These are phyloP conservation scores for Phytophthora pini DNA, from an alignment of 352 stramenopile species.

Conservation along the genomic window DNA sequence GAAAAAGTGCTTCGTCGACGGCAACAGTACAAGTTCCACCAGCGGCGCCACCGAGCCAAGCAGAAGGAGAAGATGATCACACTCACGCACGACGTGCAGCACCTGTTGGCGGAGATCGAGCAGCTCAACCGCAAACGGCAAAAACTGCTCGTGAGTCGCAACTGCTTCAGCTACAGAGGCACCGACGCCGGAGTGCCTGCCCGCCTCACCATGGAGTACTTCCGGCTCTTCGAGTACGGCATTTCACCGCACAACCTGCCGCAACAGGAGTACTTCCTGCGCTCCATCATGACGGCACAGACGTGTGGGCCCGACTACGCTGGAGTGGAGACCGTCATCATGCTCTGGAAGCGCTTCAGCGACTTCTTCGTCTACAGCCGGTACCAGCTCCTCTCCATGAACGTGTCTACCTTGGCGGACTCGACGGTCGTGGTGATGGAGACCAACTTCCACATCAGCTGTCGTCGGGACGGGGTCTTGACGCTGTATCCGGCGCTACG, in stretches of 20 bases:
- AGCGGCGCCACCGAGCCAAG: conserved; percentile 71
- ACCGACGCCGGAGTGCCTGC: conserved; percentile 37
- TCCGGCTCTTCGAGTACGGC: conserved; percentile 60
- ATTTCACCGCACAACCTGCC: conserved; percentile 25
- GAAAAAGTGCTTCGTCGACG: conserved; percentile 56
- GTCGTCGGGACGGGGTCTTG: conserved; percentile 46
- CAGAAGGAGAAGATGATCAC: conserved; percentile 56
- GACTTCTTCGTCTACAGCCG: conserved; percentile 47
- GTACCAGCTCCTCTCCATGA: conserved; percentile 38
- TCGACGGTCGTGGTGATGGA: conserved; percentile 59
- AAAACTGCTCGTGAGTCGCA: conserved; percentile 32
- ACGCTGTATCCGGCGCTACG: conserved; percentile 53
- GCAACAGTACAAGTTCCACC: conserved; percentile 74
- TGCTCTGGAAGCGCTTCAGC: conserved; percentile 60
- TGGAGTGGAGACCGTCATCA: conserved; percentile 47
- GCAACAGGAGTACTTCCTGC: conserved; percentile 60
- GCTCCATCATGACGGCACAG: conserved; percentile 52
- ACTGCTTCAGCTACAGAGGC: conserved; percentile 44
- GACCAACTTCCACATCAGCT: conserved; percentile 46
- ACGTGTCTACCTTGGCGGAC: conserved; percentile 41
- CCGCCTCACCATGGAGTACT: conserved; percentile 57
- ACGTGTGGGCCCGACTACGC: conserved; percentile 59
- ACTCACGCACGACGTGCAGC: conserved; percentile 51
- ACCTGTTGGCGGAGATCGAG: conserved; percentile 47
- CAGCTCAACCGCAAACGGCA: conserved; percentile 42